Conservation (phyloP, 2,329 filamentous ascomycete genomes). For the Colletotrichum sp. region DNA sequence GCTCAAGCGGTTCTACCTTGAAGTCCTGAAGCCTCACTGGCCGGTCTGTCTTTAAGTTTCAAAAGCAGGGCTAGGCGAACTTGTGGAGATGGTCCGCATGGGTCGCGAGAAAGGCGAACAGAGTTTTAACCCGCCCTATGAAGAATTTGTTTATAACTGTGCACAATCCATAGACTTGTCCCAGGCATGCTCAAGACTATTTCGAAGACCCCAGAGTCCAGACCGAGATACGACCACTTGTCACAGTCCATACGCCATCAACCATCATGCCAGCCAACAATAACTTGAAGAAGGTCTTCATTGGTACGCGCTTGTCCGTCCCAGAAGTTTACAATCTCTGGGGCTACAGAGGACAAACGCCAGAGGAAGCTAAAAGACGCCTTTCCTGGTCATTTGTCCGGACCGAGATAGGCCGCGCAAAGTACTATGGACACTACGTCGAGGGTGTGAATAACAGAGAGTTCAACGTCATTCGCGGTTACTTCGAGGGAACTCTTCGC, state of each 20-base stretch:
- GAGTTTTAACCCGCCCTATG: neutral
- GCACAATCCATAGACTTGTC: neutral
- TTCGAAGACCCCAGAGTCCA: neutral
- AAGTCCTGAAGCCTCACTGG: neutral
- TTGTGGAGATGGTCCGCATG: neutral
- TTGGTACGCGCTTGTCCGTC: too few species aligned
- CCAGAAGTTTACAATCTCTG: neutral
- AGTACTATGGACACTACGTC: rapidly evolving
- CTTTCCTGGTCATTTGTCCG: neutral
- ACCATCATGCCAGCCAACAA: neutral
- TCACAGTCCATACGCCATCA: neutral
- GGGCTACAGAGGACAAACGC: neutral
- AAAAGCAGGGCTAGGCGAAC: rapidly evolving
- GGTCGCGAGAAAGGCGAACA: neutral
- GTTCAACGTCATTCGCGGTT: neutral
- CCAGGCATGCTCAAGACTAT: neutral
- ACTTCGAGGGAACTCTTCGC: neutral
- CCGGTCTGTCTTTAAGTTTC: neutral
- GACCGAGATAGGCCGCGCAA: neutral
- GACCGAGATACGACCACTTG: neutral
- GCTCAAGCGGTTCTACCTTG: neutral
- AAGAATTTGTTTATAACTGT: neutral
- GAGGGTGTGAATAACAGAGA: neutral
- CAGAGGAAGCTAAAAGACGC: rapidly evolving
- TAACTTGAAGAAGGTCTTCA: neutral